Conservation (phyloP, 202 grass and related monocot genomes). For the Panicum virgatum region DNA sequence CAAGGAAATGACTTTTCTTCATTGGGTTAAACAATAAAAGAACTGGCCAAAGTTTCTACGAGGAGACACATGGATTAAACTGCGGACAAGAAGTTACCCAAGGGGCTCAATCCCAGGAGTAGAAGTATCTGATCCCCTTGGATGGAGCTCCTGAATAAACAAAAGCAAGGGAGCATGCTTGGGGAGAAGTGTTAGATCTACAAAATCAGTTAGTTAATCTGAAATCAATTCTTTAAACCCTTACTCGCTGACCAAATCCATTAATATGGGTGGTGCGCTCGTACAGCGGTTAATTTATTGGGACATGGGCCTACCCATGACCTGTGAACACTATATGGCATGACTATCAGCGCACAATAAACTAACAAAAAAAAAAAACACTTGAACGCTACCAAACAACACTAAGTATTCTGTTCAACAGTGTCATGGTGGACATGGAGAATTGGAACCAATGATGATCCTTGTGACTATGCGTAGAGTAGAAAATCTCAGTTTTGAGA, state of each 20-base stretch:
- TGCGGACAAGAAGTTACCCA: conserved; percentile 51
- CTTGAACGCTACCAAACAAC: conserved; percentile 23
- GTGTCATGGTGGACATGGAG: conserved; percentile 33
- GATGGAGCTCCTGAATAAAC: conserved; percentile 34
- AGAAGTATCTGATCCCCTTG: conserved; percentile 70
- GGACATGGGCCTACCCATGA: conserved; percentile 46
- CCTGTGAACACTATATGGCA: conserved; percentile 43
- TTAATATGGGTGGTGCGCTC: conserved; percentile 48
- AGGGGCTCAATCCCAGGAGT: conserved; percentile 50
- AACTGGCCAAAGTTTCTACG: conserved; percentile 25
- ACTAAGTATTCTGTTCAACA: conserved; percentile 12
- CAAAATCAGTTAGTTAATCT: conserved; percentile 45
- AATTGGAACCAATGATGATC: conserved; percentile 32
- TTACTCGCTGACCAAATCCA: conserved; percentile 42
- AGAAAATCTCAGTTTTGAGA: neutral
- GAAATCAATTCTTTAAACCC: conserved; percentile 31
- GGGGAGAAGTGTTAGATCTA: conserved; percentile 57
- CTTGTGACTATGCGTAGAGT: neutral
- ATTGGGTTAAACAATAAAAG: conserved; percentile 19
- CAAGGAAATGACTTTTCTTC: neutral
- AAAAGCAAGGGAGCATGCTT: conserved; percentile 46
- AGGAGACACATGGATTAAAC: conserved; percentile 42
- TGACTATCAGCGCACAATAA: conserved; percentile 37
- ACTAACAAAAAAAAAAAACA: conserved; percentile 32
- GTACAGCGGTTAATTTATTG: conserved; percentile 39